Evolutionary conservation across 2,329 filamentous ascomycete species (phyloP).

Genomic region (Erysiphe pulchra): DNA sequence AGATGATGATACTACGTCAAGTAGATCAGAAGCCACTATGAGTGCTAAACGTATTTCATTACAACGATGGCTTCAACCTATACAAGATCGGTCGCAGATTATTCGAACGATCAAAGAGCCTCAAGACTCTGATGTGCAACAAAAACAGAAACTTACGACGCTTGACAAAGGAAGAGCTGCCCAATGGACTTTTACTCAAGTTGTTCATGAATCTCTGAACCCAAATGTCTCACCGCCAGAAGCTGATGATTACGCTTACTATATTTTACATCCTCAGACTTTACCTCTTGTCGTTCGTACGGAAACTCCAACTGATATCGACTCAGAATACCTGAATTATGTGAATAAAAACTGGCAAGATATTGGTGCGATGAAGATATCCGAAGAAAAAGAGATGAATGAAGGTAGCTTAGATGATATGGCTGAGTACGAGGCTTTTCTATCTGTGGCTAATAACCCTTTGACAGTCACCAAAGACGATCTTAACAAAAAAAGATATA

Average conservation of each 20-base stretch:
- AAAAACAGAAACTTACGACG: conserved; percentile 27
- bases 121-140: conserved; percentile 5
- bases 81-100: conserved; percentile 12
- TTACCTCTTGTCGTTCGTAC: conserved; percentile 59
- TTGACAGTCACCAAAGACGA: conserved; percentile 76
- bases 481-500: conserved; percentile 77
- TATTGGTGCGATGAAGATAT: conserved; percentile 12
- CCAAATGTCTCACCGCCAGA: conserved; percentile 56
- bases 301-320: conserved; percentile 32
- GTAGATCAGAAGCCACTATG: conserved; percentile 16
- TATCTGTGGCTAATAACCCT: conserved; percentile 56
- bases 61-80: conserved; percentile 32
- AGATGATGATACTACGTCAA: conserved; percentile 20
- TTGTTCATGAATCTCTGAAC: conserved; percentile 65
- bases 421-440: conserved; percentile 49
- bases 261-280: conserved; percentile 70
- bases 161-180: conserved; percentile 59
- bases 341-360: conserved; percentile 40
- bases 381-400: conserved; percentile 2
- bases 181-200: conserved; percentile 70
- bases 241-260: conserved; percentile 64
- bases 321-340: conserved; percentile 57
- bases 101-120: conserved; percentile 30
- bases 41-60: conserved; percentile 25
- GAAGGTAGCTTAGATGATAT: conserved; percentile 23